phyloP scores from a whole-genome alignment of 2,329 filamentous ascomycete genomes.

The Madurella mycetomatis region DNA sequence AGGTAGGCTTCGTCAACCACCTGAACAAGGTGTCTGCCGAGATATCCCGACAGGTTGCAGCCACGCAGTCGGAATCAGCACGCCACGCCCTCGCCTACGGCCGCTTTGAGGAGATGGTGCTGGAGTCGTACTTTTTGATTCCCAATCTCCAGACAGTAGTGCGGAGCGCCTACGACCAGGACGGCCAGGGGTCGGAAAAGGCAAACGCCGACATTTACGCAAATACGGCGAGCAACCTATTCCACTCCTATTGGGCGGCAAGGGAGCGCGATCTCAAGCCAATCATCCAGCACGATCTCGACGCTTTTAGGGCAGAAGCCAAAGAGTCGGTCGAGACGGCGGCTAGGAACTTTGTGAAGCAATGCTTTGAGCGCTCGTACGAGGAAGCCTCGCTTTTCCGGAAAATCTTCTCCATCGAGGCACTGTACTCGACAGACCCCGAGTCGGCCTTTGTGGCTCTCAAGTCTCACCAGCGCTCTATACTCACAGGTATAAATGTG shows the following conservation, averaged over 20 bases:
- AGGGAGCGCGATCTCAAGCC: constrained; percentile 51
- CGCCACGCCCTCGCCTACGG: constrained; percentile 57
- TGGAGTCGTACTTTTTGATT: constrained; percentile 52
- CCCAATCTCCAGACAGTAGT: constrained; percentile 53
- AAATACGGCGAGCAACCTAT: constrained; percentile 51
- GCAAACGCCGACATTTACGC: constrained; percentile 49
- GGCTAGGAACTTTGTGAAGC: constrained; percentile 55
- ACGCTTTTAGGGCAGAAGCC: constrained; percentile 49
- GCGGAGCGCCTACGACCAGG: constrained; percentile 48
- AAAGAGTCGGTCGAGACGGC: constrained; percentile 51
- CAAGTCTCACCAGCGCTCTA: constrained; percentile 45
- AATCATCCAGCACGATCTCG: constrained; percentile 50
- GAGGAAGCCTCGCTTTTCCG: constrained; percentile 51
- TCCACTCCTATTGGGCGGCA: constrained; percentile 49
- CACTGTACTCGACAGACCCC: constrained; percentile 45
- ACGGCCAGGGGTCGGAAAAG: constrained; percentile 42
- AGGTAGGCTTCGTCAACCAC: constrained; percentile 51
- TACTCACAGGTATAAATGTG: constrained; percentile 53
- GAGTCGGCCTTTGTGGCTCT: constrained; percentile 50
- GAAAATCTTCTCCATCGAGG: constrained; percentile 53
- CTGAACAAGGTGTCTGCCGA: constrained; percentile 52
- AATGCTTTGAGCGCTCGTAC: constrained; percentile 55
- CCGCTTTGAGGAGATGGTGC: constrained; percentile 54
- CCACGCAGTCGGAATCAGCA: constrained; percentile 55
- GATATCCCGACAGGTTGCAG: constrained; percentile 50